Percentiles rank a stretch among this genome's conserved stretches.
Conservation (phyloP, 768 basidiomycete species). For the Boletus rubropictus region DNA sequence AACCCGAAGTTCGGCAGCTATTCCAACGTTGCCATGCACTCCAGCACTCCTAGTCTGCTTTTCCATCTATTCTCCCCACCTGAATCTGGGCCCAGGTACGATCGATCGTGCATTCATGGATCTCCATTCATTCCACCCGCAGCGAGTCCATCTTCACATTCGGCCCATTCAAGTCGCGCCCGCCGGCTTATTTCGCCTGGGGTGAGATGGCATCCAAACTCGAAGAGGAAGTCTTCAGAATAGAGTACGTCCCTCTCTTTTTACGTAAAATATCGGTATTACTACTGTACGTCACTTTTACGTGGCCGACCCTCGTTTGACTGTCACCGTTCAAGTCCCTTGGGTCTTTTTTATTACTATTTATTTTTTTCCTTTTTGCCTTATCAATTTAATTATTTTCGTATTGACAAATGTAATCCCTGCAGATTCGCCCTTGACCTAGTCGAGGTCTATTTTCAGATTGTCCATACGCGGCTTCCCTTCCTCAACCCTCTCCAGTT, state of each 20-base stretch:
- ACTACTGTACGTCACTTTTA: constrained; percentile 25
- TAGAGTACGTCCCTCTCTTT: constrained; percentile 63
- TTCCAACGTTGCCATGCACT: constrained; percentile 49
- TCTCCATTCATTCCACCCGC: constrained; percentile 17
- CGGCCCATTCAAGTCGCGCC: constrained; percentile 29
- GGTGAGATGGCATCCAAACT: constrained; percentile 69
- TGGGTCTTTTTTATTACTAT: constrained; percentile 10
- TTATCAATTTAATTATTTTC: constrained; percentile 20
- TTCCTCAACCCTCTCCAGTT: constrained; percentile 81
- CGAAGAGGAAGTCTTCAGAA: constrained; percentile 65
- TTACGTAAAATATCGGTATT: constrained; percentile 27
- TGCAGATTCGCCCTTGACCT: constrained; percentile 85
- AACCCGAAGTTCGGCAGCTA: constrained; percentile 31
- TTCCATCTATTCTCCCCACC: constrained; percentile 73
- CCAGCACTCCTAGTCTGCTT: constrained; percentile 62
- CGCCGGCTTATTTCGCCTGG: constrained; percentile 62
- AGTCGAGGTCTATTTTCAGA: constrained; percentile 92
- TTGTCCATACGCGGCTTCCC: constrained; percentile 83
- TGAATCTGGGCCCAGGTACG: constrained; percentile 43
- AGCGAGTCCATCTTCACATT: constrained; percentile 37
- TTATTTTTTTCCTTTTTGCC: constrained; percentile 25
- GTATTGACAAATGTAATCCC: constrained; percentile 9
- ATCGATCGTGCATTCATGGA: constrained; percentile 10
- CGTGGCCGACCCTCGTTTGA: constrained; percentile 21
- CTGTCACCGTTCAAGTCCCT: constrained; percentile 11